Conservation (phyloP, 768 basidiomycete species). For the Hygrophoropsis aurantiaca region DNA sequence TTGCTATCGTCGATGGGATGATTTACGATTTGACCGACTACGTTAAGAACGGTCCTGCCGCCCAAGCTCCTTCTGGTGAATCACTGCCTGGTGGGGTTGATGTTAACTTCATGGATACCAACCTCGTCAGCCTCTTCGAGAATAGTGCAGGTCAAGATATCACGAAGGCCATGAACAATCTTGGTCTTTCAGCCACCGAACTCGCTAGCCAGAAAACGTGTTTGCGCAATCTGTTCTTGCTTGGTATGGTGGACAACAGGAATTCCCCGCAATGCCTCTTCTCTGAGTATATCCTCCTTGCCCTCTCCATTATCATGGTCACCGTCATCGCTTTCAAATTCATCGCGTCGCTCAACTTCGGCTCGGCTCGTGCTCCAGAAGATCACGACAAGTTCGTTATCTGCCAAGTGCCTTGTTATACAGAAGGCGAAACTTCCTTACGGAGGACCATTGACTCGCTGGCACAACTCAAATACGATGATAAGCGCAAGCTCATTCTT, state of each 20-base stretch:
- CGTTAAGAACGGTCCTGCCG: slow-evolving; percentile 64
- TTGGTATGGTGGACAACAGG: slow-evolving; percentile 91
- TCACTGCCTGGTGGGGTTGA: slow-evolving; percentile 42
- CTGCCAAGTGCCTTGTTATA: slow-evolving; percentile 98
- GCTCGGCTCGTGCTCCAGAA: slow-evolving; percentile 77
- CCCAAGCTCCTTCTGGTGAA: slow-evolving; percentile 48
- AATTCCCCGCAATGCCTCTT: slow-evolving; percentile 91
- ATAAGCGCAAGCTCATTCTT: slow-evolving; percentile 93
- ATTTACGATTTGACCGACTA: slow-evolving; percentile 90
- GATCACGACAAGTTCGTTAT: slow-evolving; percentile 97
- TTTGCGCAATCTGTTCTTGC: slow-evolving; percentile 88
- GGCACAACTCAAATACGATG: slow-evolving; percentile 93
- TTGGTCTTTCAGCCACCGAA: slow-evolving; percentile 58
- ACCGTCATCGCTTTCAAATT: slow-evolving; percentile 96
- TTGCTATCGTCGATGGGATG: slow-evolving; percentile 85
- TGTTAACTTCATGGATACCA: slow-evolving; percentile 68
- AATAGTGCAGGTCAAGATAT: slow-evolving; percentile 75
- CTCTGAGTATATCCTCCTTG: slow-evolving; percentile 87
- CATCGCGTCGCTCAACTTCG: slow-evolving; percentile 86
- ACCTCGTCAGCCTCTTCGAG: slow-evolving; percentile 74
- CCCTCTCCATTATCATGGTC: slow-evolving; percentile 89
- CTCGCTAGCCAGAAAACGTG: slow-evolving; percentile 81
- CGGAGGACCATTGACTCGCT: slow-evolving; percentile 90
- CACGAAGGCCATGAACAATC: slow-evolving; percentile 66
- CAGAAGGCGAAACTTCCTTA: slow-evolving; percentile 88